Base-by-base conservation (phyloP, 2,329 filamentous ascomycete species). In the Alternaria atra region DNA sequence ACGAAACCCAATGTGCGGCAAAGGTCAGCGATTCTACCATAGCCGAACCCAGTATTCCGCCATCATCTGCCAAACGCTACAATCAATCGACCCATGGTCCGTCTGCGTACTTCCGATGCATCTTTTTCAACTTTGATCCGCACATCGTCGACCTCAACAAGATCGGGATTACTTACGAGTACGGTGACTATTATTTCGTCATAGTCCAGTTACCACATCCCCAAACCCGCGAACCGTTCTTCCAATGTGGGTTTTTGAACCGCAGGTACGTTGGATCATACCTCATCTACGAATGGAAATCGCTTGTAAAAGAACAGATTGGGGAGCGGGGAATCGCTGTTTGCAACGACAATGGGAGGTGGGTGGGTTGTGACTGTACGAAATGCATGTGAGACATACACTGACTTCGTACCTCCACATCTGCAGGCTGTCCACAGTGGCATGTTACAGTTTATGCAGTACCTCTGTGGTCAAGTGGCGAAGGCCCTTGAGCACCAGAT, bases 111-210 rank as follows among this genome's bases (percentile, higher is more conserved):
- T 52, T 56, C 25, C 6, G 17, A 23, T 6, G n/a, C 13, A 17
- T 2, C 1, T 8, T 37, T 12, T 32, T 48, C 12, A 15, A 7
- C 5, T 47, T 62, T 25, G 30, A 58, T 17, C 47, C 60, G 3
- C 2, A 13, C n/a, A 32, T 6, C 13, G 15, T 63, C 30, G 35
- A 63, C 17, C 13, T 60, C 13, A 48, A 63, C 25, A 35, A 42
- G 15, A 29, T 60, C 29, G 60, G 60, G 6, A 60, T 63, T 29
- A 32, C 53, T 5, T 60, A 53, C 52, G 32, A 60, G 30, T 53
- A 52, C 8, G 15, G 8, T 3, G 35, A 53, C 34, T 5, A 23
- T 29, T 60, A 39, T 15, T 60, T 44, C 56, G 25, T 53, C 25
- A 15, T 53, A n/a, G 15, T 42, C 17, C 34, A 32, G 27, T n/a